Base-by-base conservation (phyloP, 2,329 filamentous ascomycete species). In the Pseudocercospora cruenta region DNA sequence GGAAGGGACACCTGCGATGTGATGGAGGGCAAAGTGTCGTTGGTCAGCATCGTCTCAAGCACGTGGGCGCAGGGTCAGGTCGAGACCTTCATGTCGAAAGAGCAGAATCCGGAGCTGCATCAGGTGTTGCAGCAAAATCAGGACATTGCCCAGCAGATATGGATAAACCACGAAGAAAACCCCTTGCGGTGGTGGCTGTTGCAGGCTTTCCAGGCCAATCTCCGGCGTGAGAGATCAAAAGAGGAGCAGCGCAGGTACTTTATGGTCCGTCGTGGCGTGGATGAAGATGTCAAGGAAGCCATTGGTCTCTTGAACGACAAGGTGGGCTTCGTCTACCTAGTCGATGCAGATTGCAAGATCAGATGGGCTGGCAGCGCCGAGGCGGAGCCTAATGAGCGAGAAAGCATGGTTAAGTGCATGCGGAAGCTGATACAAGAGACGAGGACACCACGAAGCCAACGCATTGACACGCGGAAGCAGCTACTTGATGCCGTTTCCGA, bases 271-370 rank as follows among this genome's bases (percentile, higher is more conserved):
- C 85, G 82, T 67, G 87, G 87, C 1, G 80, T 90, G 22, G 82
- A 79, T 14, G 84, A 87, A 58, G 77, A 81, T 19, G 80, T 89
- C 47, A 83, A 85, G 70, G 86, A 88, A 73, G 82, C 85, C 4
- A 85, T 90, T 73, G 87, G 87, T 4, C 78, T 96, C 76, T 82
- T 96, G 76, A 99, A 99, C 80, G 89, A 88, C 71, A 96, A 94
- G 80, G 94, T 97, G 36, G 94, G 94, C 43, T 98, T 97, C 80
- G 90, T 94, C 4, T 99, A 97, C 79, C 84, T 99, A 57, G 84
- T 99, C 65, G 95, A 99, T 78, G 84, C 89, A 68, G 85, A 94
- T 69, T 97, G 93, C 78, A 91, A 89, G 80, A 96, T 99, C 72
- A 87, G 95, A 64, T 99, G 95, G 95, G 95, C 94, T 0, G 95